A percentile compares a stretch with the other conserved stretches of the same genome.
phyloP scores from a whole-genome alignment of 495 filamentous ascomycete species.

The Gamarada debralockiae region DNA sequence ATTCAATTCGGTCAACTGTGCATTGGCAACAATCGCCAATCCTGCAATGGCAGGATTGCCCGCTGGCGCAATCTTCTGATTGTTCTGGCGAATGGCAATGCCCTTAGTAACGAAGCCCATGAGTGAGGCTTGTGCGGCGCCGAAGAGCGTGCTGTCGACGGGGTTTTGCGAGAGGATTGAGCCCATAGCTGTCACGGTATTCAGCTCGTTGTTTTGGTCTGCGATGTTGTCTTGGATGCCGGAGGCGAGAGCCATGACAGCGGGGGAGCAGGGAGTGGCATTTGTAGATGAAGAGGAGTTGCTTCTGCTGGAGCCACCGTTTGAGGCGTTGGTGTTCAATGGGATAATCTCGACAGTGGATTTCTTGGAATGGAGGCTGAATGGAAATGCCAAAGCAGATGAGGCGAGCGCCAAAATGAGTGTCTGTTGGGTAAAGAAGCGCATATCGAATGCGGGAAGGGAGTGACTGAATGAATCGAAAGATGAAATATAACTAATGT shows the following conservation, averaged over 20 bases:
- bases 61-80: slow-evolving; percentile 16
- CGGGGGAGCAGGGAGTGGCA: background rate
- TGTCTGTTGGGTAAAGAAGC: too few species aligned
- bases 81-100: slow-evolving; percentile 10
- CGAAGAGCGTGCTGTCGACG: slow-evolving; percentile 10
- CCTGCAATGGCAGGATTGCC: slow-evolving; percentile 13
- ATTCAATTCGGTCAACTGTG: slow-evolving; percentile 14
- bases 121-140: slow-evolving; percentile 2
- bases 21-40: slow-evolving; percentile 15
- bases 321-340: too few species aligned
- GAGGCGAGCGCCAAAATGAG: too few species aligned
- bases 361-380: too few species aligned
- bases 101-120: slow-evolving; percentile 11
- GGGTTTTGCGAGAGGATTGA: slow-evolving; percentile 9
- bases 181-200: slow-evolving; percentile 5
- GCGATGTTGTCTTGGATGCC: slow-evolving; percentile 15
- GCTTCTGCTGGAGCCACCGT: background rate
- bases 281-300: background rate
- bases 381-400: too few species aligned
- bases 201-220: slow-evolving; percentile 16
- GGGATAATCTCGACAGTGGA: too few species aligned
- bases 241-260: slow-evolving; percentile 8
- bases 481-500: too few species aligned
- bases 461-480: too few species aligned
- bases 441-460: too few species aligned